phyloP scores from a whole-genome alignment of 345 rosid genomes.

The Balakata baccata region DNA sequence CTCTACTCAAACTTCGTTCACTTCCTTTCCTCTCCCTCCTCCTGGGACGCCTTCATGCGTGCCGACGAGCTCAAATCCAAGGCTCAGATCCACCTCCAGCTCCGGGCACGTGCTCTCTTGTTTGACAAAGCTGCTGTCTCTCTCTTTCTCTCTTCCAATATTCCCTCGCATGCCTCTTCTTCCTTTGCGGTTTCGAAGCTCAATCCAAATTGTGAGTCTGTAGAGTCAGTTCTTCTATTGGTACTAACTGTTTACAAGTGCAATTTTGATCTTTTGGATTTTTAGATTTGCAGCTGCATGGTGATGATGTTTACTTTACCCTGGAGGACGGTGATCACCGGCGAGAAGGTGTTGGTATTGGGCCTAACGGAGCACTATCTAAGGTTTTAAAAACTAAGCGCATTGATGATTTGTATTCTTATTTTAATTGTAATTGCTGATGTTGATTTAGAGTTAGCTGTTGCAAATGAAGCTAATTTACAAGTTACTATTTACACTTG shows the following conservation, averaged over 20 bases:
- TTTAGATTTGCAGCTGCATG: slow-evolving; percentile 84
- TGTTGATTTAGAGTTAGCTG: neutral
- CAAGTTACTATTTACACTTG: neutral
- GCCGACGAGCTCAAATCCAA: slow-evolving; percentile 64
- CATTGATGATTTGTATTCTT: neutral
- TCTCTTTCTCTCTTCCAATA: slow-evolving; percentile 56
- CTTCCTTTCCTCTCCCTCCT: slow-evolving; percentile 59
- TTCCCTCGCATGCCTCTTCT: slow-evolving; percentile 22
- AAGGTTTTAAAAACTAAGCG: slow-evolving; percentile 41
- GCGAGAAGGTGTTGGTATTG: slow-evolving; percentile 39
- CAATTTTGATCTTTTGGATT: neutral
- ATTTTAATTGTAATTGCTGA: neutral
- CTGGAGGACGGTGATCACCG: slow-evolving; percentile 58
- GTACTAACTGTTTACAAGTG: neutral
- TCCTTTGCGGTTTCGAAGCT: slow-evolving; percentile 60
- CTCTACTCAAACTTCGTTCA: slow-evolving; percentile 47
- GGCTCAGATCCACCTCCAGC: slow-evolving; percentile 84
- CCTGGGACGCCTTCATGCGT: slow-evolving; percentile 84
- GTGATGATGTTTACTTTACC: slow-evolving; percentile 76
- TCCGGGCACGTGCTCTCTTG: slow-evolving; percentile 82
- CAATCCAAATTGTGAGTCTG: slow-evolving; percentile 55
- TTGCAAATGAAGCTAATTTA: neutral
- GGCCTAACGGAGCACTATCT: slow-evolving; percentile 31
- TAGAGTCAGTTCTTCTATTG: too few relatives aligned
- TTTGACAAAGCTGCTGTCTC: slow-evolving; percentile 75